These are phyloP conservation scores for Aspergillus sp. DNA, from an alignment of 2,329 filamentous ascomycete species.

Conservation along the genomic window DNA sequence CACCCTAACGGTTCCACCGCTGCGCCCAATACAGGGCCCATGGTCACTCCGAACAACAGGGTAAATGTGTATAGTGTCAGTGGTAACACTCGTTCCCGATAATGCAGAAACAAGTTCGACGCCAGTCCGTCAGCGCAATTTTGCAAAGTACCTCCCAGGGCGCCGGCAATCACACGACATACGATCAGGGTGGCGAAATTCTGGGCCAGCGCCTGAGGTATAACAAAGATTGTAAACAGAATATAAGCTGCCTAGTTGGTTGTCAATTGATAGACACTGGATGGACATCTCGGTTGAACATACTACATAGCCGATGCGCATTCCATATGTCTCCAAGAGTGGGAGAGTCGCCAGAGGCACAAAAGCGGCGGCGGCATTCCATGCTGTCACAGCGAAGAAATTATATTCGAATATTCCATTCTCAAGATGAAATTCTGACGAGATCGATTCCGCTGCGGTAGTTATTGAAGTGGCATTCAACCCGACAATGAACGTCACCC, in stretches of 20 bases:
- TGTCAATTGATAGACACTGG: background rate
- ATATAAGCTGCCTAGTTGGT: conserved; percentile 30
- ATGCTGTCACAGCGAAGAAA: conserved; percentile 20
- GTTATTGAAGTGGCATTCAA: conserved; percentile 22
- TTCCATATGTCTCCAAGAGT: conserved; percentile 19
- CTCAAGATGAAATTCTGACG: conserved; percentile 11
- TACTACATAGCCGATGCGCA: conserved; percentile 13
- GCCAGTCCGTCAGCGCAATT: conserved; percentile 9
- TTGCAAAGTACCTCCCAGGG: conserved; percentile 8
- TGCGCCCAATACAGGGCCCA: conserved; percentile 46
- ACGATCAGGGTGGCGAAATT: conserved; percentile 47
- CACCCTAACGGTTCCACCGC: conserved; percentile 28
- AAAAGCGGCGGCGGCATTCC: conserved; percentile 17
- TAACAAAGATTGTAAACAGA: conserved; percentile 42
- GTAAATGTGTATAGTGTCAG: conserved; percentile 42
- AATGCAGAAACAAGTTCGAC: conserved; percentile 6
- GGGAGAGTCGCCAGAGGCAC: conserved; percentile 18
- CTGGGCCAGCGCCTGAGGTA: conserved; percentile 43
- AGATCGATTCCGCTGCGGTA: conserved; percentile 14
- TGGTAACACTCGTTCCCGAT: conserved; percentile 6
- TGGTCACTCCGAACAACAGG: conserved; percentile 41
- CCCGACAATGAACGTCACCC: conserved; percentile 17
- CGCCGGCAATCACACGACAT: conserved; percentile 45
- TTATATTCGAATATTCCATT: conserved; percentile 17
- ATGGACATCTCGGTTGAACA: background rate